phyloP scores from a whole-genome alignment of 371 early-diverging fungal genomes.

The Smittium culicis region DNA sequence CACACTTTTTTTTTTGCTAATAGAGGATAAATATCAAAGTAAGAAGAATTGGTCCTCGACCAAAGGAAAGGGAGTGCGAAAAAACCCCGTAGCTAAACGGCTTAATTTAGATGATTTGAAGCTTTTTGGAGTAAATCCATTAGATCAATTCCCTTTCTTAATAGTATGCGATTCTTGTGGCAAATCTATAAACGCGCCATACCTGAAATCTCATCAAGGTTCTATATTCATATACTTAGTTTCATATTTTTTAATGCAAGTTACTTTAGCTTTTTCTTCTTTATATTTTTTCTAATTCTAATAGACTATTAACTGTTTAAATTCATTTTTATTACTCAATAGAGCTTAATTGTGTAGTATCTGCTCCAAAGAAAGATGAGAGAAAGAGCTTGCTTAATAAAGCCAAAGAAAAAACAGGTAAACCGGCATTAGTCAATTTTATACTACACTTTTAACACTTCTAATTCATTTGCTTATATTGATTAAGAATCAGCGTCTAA shows the following conservation, averaged over 20 bases:
- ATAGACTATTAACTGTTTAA: no score
- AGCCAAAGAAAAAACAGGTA: conserved; percentile 16
- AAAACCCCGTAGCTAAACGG: conserved; percentile 32
- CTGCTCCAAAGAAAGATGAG: conserved; percentile 22
- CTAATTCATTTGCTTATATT: no score
- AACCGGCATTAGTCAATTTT: not conserved
- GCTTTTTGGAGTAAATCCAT: conserved; percentile 30
- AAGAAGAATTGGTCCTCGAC: conserved; percentile 36
- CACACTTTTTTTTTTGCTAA: not conserved
- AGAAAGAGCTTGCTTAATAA: conserved; percentile 6
- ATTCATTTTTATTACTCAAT: no score
- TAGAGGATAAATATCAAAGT: conserved; percentile 35
- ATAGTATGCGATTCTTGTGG: conserved; percentile 31
- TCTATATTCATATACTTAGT: not conserved
- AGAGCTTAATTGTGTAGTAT: conserved; percentile 23
- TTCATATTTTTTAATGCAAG: no score
- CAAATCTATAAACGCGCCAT: conserved; percentile 26
- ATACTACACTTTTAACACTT: not conserved
- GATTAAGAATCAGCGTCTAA: not conserved
- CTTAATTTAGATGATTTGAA: conserved; percentile 29
- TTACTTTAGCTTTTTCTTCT: no score
- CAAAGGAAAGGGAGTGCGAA: conserved; percentile 32
- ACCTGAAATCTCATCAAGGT: conserved; percentile 26
- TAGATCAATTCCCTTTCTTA: conserved; percentile 24
- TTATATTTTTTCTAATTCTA: no score